Percentiles rank a stretch among this genome's conserved stretches.
These are phyloP conservation scores for Globisporangium spiculum DNA, from an alignment of 352 stramenopile species.

Conservation along the genomic window DNA sequence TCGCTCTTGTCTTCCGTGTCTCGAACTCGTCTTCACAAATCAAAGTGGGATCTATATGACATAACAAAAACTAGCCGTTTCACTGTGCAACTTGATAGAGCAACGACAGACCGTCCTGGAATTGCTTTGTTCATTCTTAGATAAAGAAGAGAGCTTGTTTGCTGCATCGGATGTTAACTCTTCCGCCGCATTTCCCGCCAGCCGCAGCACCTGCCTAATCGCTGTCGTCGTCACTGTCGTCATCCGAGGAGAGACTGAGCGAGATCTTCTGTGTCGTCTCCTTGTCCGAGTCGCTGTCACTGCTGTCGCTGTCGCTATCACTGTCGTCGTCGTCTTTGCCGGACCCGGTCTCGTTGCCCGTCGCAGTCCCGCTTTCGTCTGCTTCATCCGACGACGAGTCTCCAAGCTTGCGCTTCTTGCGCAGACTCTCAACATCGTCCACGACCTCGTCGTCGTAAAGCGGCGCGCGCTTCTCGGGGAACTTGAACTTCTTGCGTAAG, in stretches of 20 bases:
- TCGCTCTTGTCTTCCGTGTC: not conserved
- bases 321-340: slow-evolving; percentile 30
- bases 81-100: not conserved
- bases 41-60: not conserved
- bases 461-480: slow-evolving; percentile 61
- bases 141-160: not conserved
- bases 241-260: slow-evolving; percentile 66
- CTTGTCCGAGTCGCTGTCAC: slow-evolving; percentile 53
- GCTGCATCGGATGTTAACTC: not conserved
- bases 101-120: not conserved
- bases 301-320: slow-evolving; percentile 49
- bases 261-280: slow-evolving; percentile 64
- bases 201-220: slow-evolving; percentile 16
- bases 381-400: slow-evolving; percentile 17
- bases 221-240: slow-evolving; percentile 47
- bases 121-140: slow-evolving; percentile 5
- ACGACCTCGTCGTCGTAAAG: slow-evolving; percentile 78
- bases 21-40: not conserved
- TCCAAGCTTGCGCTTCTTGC: slow-evolving; percentile 69
- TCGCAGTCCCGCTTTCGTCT: slow-evolving; percentile 27
- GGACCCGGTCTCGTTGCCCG: slow-evolving; percentile 31
- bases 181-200: not conserved
- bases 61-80: not conserved
- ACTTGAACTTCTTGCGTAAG: slow-evolving; percentile 76
- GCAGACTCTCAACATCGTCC: slow-evolving; percentile 58